Evolutionary conservation across 805 yeast genomes (phyloP).

Genomic region (Saturnispora sanitii): DNA sequence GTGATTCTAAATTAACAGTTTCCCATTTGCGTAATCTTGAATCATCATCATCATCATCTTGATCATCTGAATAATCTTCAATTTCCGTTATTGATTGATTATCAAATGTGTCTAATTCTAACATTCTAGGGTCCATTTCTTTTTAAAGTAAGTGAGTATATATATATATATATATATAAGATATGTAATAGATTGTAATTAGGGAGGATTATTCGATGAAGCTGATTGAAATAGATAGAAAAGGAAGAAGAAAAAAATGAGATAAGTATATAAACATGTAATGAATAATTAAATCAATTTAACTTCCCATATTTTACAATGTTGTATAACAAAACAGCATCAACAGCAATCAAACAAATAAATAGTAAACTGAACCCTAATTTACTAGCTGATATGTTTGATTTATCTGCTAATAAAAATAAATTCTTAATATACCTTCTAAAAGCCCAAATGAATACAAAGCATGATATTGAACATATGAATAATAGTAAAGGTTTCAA

Average conservation of each 20-base stretch:
- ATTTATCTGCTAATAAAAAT: slow-evolving; percentile 4
- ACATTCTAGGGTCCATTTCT: too few species aligned
- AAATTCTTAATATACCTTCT: slow-evolving; percentile 5
- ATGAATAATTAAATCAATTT: too few species aligned
- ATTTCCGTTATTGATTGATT: too few species aligned
- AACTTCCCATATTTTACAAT: neutral
- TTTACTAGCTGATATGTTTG: slow-evolving; percentile 2
- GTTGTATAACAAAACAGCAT: slow-evolving; percentile 1
- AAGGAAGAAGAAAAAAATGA: neutral
- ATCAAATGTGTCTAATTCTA: too few species aligned
- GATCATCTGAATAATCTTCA: too few species aligned
- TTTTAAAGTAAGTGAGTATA: too few species aligned
- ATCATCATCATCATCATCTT: too few species aligned
- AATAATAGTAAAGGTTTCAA: neutral
- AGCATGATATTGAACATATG: slow-evolving; percentile 3
- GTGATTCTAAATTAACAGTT: neutral
- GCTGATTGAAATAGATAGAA: too few species aligned
- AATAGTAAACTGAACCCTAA: neutral
- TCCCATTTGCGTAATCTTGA: too few species aligned
- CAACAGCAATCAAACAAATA: neutral
- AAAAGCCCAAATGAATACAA: slow-evolving; percentile 6
- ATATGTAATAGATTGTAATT: too few species aligned
- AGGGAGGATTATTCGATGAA: too few species aligned
- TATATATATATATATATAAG: too few species aligned
- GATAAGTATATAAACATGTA: neutral